Conservation (phyloP, 192 early-diverging fungal species). For the Fimicolochytrium jonesii region DNA sequence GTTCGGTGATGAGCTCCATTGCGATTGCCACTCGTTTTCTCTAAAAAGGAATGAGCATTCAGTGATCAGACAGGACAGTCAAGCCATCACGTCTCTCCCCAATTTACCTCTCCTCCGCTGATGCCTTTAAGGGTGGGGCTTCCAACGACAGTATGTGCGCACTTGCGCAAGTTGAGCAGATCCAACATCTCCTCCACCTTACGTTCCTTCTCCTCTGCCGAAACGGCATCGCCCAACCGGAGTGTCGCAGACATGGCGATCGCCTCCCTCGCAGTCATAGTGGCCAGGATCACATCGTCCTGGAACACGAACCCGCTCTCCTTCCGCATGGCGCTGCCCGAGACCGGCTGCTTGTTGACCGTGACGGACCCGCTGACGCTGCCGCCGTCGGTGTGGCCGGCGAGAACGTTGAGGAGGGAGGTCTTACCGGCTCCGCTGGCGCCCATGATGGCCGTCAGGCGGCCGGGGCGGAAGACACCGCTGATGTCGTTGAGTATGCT, state of each 20-base stretch:
- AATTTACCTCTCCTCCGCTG: constrained; percentile 57
- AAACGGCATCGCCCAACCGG: constrained; percentile 46
- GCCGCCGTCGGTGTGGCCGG: constrained; percentile 48
- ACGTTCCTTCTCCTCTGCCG: constrained; percentile 34
- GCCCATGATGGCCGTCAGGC: constrained; percentile 81
- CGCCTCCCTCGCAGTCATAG: constrained; percentile 75
- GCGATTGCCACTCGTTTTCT: constrained; percentile 71
- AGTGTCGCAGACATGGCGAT: constrained; percentile 62
- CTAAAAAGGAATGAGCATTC: neutral
- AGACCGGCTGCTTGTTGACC: constrained; percentile 51
- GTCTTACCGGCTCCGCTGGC: constrained; percentile 77
- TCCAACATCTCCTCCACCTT: constrained; percentile 54
- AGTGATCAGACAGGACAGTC: no score
- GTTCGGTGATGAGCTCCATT: constrained; percentile 64
- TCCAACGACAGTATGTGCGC: constrained; percentile 65
- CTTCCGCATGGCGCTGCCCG: constrained; percentile 50
- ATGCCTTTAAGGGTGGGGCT: constrained; percentile 60
- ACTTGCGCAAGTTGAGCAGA: constrained; percentile 60
- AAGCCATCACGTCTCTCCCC: no score
- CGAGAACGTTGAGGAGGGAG: constrained; percentile 33
- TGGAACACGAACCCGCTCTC: constrained; percentile 54
- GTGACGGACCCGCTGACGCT: constrained; percentile 47
- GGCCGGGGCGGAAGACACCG: constrained; percentile 51
- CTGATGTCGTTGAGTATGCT: neutral
- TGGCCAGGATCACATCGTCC: constrained; percentile 60